Evolutionary conservation across 2,329 filamentous ascomycete species (phyloP).

Genomic region (Diplodia seriata): DNA sequence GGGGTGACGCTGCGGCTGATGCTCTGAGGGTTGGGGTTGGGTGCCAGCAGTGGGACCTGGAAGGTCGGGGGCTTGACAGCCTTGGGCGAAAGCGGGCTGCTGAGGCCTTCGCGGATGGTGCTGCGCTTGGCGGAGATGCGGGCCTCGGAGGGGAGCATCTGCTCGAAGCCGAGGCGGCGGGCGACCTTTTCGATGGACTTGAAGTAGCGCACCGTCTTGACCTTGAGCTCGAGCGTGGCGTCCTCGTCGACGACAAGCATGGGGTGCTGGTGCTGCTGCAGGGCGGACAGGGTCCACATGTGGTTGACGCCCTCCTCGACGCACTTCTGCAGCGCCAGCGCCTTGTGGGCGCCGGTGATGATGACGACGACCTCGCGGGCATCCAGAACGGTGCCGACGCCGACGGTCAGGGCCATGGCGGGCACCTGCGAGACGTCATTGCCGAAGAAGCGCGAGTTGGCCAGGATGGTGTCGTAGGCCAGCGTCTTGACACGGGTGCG

Average conservation of each 20-base stretch:
- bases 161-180: constrained; percentile 53
- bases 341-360: constrained; percentile 81
- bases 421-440: constrained; percentile 77
- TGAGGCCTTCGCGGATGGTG: constrained; percentile 43
- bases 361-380: constrained; percentile 83
- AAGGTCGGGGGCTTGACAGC: neutral
- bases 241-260: constrained; percentile 87
- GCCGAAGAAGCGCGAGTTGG: constrained; percentile 81
- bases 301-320: constrained; percentile 85
- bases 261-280: constrained; percentile 81
- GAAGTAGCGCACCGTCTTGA: constrained; percentile 57
- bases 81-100: constrained; percentile 20
- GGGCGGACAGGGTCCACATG: constrained; percentile 86
- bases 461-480: constrained; percentile 84
- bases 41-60: constrained; percentile 23
- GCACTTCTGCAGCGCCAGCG: constrained; percentile 77
- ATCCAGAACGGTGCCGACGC: constrained; percentile 82
- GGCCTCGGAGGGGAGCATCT: constrained; percentile 44
- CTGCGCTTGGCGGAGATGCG: constrained; percentile 44
- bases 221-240: constrained; percentile 57
- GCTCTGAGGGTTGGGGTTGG: constrained; percentile 34
- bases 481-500: constrained; percentile 86
- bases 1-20: constrained; percentile 41
- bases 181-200: constrained; percentile 58
- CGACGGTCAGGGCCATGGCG: constrained; percentile 82